Conservation (phyloP, 129 eudicot genomes). For the Pulicaria dysenterica region DNA sequence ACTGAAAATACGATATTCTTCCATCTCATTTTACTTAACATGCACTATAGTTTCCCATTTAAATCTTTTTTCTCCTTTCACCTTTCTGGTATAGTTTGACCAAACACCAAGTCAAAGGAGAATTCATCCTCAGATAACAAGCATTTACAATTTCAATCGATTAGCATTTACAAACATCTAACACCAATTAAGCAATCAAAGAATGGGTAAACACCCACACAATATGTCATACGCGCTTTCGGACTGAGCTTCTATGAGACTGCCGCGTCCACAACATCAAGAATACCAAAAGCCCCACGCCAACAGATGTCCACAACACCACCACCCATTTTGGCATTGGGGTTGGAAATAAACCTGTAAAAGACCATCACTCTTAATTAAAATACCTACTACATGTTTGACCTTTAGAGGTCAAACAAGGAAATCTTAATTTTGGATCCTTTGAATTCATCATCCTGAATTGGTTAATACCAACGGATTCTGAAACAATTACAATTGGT, state of each 20-base stretch:
- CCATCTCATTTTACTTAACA: not conserved
- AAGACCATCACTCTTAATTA: conserved; percentile 19
- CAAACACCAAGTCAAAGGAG: conserved; percentile 26
- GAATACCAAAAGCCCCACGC: conserved; percentile 46
- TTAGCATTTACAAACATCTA: conserved; percentile 48
- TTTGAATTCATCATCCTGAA: not conserved
- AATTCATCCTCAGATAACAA: conserved; percentile 32
- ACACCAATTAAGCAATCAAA: conserved; percentile 44
- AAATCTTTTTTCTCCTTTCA: not conserved
- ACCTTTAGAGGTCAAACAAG: conserved; percentile 18
- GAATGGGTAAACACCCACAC: conserved; percentile 33
- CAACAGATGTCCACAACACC: conserved; percentile 64
- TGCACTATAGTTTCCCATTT: not conserved
- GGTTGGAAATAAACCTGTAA: conserved; percentile 73
- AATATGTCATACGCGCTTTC: conserved; percentile 49
- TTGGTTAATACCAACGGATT: not conserved
- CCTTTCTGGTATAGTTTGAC: conserved; percentile 23
- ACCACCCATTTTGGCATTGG: conserved; percentile 88
- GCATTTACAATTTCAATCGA: conserved; percentile 51
- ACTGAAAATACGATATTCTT: not conserved
- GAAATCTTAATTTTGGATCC: not conserved
- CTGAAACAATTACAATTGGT: not conserved
- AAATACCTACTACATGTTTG: not conserved
- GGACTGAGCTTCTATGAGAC: conserved; percentile 45
- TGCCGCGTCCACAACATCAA: conserved; percentile 77